A percentile compares a stretch with the other conserved stretches of the same genome.
phyloP scores from a whole-genome alignment of 306 rosid species.

The Adenanthera pavonina region DNA sequence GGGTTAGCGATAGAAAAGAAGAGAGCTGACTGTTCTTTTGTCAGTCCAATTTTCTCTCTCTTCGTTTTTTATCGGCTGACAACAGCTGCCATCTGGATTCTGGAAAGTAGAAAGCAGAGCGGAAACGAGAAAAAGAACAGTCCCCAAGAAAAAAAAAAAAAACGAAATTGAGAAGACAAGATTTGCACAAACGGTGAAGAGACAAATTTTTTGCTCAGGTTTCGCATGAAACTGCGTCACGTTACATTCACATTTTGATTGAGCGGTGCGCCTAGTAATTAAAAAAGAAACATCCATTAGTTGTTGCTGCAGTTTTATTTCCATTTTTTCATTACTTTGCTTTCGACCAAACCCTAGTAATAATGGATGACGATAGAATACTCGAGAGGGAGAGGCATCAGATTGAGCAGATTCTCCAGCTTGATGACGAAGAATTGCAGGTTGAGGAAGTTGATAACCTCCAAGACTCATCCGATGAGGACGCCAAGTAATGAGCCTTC shows the following conservation, averaged over 20 bases:
- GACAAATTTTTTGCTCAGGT: background rate
- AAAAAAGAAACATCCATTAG: background rate
- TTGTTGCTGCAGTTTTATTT: background rate
- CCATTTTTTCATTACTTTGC: background rate
- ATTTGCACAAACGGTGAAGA: too few relatives aligned
- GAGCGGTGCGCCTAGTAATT: background rate
- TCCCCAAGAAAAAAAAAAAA: background rate
- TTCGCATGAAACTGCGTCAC: background rate
- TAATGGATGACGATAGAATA: slow-evolving; percentile 65
- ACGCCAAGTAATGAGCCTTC: slow-evolving; percentile 50
- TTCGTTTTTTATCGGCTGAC: background rate
- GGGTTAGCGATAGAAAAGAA: background rate
- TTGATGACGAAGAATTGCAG: slow-evolving; percentile 84
- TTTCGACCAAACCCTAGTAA: background rate
- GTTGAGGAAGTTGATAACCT: slow-evolving; percentile 79
- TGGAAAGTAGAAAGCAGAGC: background rate
- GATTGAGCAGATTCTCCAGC: slow-evolving; percentile 87
- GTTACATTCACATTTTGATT: background rate
- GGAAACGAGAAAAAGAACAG: background rate
- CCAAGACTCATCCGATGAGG: slow-evolving; percentile 56
- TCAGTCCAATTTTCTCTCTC: background rate
- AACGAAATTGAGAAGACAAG: background rate
- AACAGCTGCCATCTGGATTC: background rate
- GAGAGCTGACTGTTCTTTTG: too few relatives aligned
- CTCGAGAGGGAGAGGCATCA: slow-evolving; percentile 77